Percentiles rank a stretch among this genome's conserved stretches.
Conservation (phyloP, 2,329 filamentous ascomycete species). For the Huntiella savannae region DNA sequence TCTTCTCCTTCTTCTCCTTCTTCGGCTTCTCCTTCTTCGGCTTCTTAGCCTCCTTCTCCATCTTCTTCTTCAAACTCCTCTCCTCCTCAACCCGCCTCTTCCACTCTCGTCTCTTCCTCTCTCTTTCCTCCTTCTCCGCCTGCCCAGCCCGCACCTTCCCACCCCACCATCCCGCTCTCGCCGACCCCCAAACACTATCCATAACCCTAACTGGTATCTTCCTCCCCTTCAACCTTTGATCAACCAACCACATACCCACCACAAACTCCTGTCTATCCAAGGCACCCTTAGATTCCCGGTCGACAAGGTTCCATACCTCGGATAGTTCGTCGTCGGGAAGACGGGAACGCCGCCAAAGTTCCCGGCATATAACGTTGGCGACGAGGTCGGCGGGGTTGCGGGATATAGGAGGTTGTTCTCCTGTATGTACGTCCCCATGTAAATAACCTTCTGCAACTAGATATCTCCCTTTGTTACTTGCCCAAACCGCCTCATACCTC, state of each 20-base stretch:
- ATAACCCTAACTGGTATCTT: conserved; percentile 55
- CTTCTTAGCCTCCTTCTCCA: neutral
- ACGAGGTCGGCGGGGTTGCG: conserved; percentile 31
- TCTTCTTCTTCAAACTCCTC: too few relatives aligned
- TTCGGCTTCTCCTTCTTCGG: neutral
- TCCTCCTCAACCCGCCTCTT: neutral
- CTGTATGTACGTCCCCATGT: conserved; percentile 1
- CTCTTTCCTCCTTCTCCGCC: neutral
- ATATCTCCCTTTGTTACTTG: conserved; percentile 51
- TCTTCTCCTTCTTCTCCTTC: neutral
- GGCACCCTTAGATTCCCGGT: conserved; percentile 32
- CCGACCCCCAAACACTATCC: conserved; percentile 61
- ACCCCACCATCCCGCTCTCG: conserved; percentile 23
- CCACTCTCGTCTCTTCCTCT: neutral
- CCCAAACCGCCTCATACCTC: conserved; percentile 70
- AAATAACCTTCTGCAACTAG: conserved; percentile 15
- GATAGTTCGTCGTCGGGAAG: conserved; percentile 49
- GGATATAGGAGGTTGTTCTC: neutral
- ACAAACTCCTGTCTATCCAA: conserved; percentile 56
- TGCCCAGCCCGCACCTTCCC: neutral
- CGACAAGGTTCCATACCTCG: conserved; percentile 62
- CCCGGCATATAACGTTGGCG: conserved; percentile 47
- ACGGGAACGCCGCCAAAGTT: conserved; percentile 57
- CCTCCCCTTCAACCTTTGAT: conserved; percentile 59
- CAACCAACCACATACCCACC: conserved; percentile 65